Conservation (phyloP, 805 yeast genomes). For the Monosporozyma solicola region DNA sequence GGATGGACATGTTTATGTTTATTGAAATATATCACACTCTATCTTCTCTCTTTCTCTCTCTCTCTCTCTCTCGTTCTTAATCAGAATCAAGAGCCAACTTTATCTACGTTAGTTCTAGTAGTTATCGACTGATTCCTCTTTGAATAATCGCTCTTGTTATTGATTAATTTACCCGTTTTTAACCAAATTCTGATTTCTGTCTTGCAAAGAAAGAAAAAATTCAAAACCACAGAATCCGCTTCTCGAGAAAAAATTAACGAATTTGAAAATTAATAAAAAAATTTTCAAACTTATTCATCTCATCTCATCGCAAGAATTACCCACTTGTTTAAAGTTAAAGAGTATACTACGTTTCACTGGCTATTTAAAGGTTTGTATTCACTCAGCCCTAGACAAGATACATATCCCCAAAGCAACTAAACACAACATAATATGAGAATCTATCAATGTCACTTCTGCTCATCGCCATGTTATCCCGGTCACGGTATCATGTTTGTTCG, state of each 20-base stretch:
- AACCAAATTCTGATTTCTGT: neutral
- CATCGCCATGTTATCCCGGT: slow-evolving; percentile 90
- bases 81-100: no score
- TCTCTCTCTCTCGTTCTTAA: neutral
- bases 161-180: neutral
- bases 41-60: neutral
- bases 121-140: neutral
- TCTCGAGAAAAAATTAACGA: neutral
- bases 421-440: slow-evolving; percentile 52
- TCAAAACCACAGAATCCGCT: neutral
- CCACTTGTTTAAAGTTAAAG: neutral
- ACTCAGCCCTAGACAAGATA: neutral
- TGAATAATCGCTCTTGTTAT: neutral
- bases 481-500: slow-evolving; percentile 97
- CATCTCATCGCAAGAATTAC: slow-evolving; percentile 14
- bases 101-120: neutral
- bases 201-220: slow-evolving; percentile 2
- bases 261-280: neutral
- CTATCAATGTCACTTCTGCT: slow-evolving; percentile 90
- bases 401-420: neutral
- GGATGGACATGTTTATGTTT: neutral
- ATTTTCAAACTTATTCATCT: slow-evolving; percentile 10
- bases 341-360: neutral
- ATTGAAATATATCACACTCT: no score
- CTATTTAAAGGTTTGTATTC: neutral